phyloP scores from a whole-genome alignment of 108 stramenopile genomes.

The Pseudonitzschia multiseries region DNA sequence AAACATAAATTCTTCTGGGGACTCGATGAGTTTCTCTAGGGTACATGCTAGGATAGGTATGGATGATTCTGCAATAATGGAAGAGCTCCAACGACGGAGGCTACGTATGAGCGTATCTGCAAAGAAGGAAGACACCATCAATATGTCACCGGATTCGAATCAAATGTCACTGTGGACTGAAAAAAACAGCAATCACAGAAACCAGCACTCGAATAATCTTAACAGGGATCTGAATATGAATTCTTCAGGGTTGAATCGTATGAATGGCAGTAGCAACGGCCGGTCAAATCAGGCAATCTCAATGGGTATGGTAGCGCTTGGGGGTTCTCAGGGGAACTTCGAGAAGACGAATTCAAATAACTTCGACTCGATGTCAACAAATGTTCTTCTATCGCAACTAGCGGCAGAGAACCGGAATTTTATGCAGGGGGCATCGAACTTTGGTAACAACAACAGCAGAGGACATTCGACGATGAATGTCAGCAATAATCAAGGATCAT shows the following conservation, averaged over 20 bases:
- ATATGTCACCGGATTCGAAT: neutral
- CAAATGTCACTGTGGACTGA: neutral
- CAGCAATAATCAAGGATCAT: neutral
- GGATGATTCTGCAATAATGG: slow-evolving; percentile 4
- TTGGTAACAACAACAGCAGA: neutral
- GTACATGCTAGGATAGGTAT: neutral
- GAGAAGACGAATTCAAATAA: slow-evolving; percentile 2
- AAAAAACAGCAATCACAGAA: neutral
- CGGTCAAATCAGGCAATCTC: too few relatives aligned
- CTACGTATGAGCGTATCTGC: neutral
- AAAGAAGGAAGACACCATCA: slow-evolving; percentile 1
- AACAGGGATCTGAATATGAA: neutral
- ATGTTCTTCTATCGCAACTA: neutral
- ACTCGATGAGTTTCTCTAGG: neutral
- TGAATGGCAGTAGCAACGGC: neutral
- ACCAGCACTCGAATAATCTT: neutral
- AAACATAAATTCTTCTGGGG: neutral
- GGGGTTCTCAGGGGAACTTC: neutral
- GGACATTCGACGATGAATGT: neutral
- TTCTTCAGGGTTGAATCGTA: neutral
- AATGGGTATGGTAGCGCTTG: neutral
- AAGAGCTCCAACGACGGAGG: neutral
- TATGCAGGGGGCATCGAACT: slow-evolving; percentile 1
- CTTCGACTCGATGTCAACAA: slow-evolving; percentile 2
- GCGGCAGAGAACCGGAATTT: neutral